Percentiles rank a stretch among this genome's conserved stretches.
phyloP scores from a whole-genome alignment of 1,284 basidiomycete genomes.

The Mixia osmundae region DNA sequence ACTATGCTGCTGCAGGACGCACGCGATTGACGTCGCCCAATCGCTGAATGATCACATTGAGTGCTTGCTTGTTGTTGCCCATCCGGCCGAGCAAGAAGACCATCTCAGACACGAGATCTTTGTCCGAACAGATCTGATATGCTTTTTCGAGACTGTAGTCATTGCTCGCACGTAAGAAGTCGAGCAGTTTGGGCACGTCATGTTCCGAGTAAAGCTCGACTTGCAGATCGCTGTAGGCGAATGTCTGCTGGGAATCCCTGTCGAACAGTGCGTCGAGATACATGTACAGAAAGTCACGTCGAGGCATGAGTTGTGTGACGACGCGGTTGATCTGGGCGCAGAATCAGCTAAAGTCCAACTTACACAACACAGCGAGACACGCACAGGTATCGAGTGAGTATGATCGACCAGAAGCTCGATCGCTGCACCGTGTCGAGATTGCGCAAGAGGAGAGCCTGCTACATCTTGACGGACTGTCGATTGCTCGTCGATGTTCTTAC shows the following conservation, averaged over 20 bases:
- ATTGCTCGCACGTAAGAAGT: constrained; percentile 73
- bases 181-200: constrained; percentile 51
- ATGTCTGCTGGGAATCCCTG: constrained; percentile 57
- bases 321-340: constrained; percentile 49
- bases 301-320: constrained; percentile 54
- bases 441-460: constrained; percentile 18
- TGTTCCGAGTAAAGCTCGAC: constrained; percentile 81
- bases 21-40: constrained; percentile 75
- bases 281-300: constrained; percentile 64
- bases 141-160: constrained; percentile 79
- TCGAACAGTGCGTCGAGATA: constrained; percentile 80
- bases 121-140: constrained; percentile 59
- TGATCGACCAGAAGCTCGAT: constrained; percentile 80
- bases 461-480: too few species aligned
- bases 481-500: constrained; percentile 26
- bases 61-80: constrained; percentile 86
- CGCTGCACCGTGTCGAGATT: constrained; percentile 36
- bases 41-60: constrained; percentile 85
- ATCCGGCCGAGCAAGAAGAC: constrained; percentile 91
- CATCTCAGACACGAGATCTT: constrained; percentile 82
- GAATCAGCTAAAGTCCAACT: not conserved
- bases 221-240: constrained; percentile 63
- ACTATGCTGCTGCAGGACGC: constrained; percentile 13
- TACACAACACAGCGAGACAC: constrained; percentile 16
- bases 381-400: constrained; percentile 78